phyloP scores from a whole-genome alignment of 352 stramenopile species.

The Thraustotheca clavata region DNA sequence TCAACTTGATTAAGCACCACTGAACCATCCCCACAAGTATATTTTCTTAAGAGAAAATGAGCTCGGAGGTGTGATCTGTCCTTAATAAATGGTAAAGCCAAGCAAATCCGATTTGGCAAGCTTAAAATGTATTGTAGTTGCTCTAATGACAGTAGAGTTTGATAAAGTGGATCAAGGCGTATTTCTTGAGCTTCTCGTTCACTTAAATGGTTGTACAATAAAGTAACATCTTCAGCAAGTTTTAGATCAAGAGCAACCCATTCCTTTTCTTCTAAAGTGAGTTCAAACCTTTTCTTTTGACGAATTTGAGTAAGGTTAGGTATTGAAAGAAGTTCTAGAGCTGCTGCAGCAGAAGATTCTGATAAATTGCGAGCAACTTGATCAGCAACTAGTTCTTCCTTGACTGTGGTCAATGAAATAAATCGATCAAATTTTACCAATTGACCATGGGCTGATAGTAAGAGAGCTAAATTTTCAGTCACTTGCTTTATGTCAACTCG shows the following conservation, averaged over 20 bases:
- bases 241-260: conserved; percentile 64
- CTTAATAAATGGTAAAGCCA: conserved; percentile 70
- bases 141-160: conserved; percentile 29
- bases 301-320: conserved; percentile 22
- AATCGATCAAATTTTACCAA: neutral
- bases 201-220: conserved; percentile 44
- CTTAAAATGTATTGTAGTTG: conserved; percentile 42
- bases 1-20: conserved; percentile 15
- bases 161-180: conserved; percentile 41
- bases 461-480: neutral
- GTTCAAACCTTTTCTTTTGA: conserved; percentile 37
- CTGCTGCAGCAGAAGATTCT: neutral
- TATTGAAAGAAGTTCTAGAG: neutral
- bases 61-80: conserved; percentile 41
- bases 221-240: conserved; percentile 31
- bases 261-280: conserved; percentile 44
- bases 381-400: neutral
- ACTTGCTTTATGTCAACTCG: neutral
- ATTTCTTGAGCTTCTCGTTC: conserved; percentile 58
- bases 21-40: conserved; percentile 60
- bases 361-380: neutral
- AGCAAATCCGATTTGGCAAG: conserved; percentile 49
- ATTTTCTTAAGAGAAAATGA: conserved; percentile 55
- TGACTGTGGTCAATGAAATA: neutral
- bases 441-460: neutral